Evolutionary conservation across 345 rosid species (phyloP), one percentile per base, ranked within the genome.

Genomic region (Anastatica hierochuntica): DNA sequence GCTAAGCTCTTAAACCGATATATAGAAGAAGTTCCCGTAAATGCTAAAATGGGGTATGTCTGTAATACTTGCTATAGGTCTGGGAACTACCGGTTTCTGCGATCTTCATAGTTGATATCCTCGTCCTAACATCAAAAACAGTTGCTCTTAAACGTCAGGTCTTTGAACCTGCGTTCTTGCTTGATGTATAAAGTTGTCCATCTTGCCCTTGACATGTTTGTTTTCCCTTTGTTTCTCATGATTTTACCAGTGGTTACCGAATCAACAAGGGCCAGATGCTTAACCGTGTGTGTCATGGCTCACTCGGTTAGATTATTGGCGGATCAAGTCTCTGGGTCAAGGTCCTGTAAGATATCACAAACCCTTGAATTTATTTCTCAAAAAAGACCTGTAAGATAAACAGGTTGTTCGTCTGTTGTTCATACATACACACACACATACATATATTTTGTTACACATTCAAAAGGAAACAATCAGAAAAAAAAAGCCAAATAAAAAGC

Each of bases 71-170:
- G 53, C 43, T 56, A 23, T 83, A 84, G 95, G 82, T 90, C 33
- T 84, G 94, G 97, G 80, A 82, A 56, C 80, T 90, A 49, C 90
- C 94, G 2, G 53, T 83, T 23, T 83, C 85, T 4, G 88, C 80
- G 63, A 68, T 79, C 50, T 74, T 73, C 70, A 77, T 82, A 21
- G 69, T 82, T 43, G 94, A 90, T 67, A 66, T 80, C 55, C 79
- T 90, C 26, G 83, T 86, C 31, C 58, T 86, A 45, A 81, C 94
- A 59, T 90, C 87, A 50, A 90, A 80, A 37, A 56, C 55, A 7
- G 85, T 82, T 29, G 88, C 94, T 38, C 52, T 86, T 62, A 78
- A 74, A 90, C 95, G 94, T 83, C 18, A 71, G 80, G 56, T 34
- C 23, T 42, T 23, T 34, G n/a, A n/a, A 23, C 39, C 37, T 31